Evolutionary conservation across 2,329 filamentous ascomycete species (phyloP).

Genomic region (Immersiporthe knoxdaviesiana): DNA sequence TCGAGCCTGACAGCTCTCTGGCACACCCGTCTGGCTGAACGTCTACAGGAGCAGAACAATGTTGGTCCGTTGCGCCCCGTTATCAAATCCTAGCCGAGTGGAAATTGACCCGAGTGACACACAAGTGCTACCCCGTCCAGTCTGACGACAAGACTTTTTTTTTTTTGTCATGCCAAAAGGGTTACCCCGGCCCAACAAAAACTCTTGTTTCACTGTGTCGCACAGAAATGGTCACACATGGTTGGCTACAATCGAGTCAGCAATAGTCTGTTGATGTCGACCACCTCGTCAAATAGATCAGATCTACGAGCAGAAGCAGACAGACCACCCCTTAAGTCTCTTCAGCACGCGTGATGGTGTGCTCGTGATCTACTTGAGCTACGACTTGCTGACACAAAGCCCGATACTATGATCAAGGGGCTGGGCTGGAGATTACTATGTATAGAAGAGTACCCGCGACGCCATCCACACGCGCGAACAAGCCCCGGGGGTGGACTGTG

Average conservation of each 20-base stretch:
- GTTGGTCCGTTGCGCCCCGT: background rate
- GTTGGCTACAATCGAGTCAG: constrained; percentile 23
- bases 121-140: background rate
- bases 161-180: background rate
- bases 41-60: background rate
- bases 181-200: constrained; percentile 13
- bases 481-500: constrained; percentile 13
- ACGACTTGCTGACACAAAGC: background rate
- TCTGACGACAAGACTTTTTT: background rate
- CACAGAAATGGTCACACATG: constrained; percentile 1
- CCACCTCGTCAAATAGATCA: constrained; percentile 12
- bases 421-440: background rate
- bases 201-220: constrained; percentile 16
- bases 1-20: background rate
- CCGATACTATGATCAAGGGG: background rate
- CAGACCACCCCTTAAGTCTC: background rate
- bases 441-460: constrained; percentile 22
- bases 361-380: background rate
- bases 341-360: background rate
- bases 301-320: background rate
- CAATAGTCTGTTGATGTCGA: constrained; percentile 18
- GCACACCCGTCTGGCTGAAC: background rate
- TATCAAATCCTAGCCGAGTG: background rate
- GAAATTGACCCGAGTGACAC: background rate
- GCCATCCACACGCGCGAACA: constrained; percentile 24